These are phyloP conservation scores for Metroxylon sagu DNA, from an alignment of 176 grass and related monocot species.

Conservation along the genomic window DNA sequence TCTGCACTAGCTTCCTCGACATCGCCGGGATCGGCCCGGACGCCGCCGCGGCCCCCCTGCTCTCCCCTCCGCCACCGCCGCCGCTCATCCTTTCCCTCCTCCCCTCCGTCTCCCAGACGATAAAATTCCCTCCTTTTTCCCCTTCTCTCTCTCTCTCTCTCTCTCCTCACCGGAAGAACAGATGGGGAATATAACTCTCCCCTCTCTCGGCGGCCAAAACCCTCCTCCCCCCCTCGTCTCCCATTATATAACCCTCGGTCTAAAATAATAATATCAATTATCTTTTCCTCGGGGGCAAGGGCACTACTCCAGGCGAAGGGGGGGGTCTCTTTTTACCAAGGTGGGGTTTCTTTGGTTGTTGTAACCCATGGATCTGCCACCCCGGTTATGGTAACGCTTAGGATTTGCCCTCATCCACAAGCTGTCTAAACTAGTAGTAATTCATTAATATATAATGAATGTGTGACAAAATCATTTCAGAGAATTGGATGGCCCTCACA, in stretches of 20 bases:
- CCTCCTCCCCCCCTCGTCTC: background rate
- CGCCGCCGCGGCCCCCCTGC: constrained; percentile 14
- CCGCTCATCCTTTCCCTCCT: constrained; percentile 7
- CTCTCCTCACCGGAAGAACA: background rate
- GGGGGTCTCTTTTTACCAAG: too few species aligned
- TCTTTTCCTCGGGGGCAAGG: background rate
- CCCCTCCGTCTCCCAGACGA: background rate
- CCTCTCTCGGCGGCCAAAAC: constrained; percentile 9
- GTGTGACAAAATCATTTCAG: too few species aligned
- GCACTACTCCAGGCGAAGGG: too few species aligned
- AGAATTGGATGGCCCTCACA: too few species aligned
- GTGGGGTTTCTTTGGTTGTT: too few species aligned
- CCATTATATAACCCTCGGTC: constrained; percentile 1
- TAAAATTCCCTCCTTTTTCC: background rate
- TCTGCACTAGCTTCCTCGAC: constrained; percentile 74
- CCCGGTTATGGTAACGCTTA: too few species aligned
- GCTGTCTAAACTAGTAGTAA: too few species aligned
- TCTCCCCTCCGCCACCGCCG: constrained; percentile 17
- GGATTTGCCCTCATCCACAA: too few species aligned
- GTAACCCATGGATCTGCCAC: too few species aligned
- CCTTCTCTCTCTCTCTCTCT: background rate
- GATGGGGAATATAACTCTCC: background rate
- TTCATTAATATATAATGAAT: too few species aligned
- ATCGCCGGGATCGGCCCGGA: constrained; percentile 46
- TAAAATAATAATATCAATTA: background rate